Evolutionary conservation across 148 eudicot species (phyloP).

Genomic region (Camellia lanceoleosa): DNA sequence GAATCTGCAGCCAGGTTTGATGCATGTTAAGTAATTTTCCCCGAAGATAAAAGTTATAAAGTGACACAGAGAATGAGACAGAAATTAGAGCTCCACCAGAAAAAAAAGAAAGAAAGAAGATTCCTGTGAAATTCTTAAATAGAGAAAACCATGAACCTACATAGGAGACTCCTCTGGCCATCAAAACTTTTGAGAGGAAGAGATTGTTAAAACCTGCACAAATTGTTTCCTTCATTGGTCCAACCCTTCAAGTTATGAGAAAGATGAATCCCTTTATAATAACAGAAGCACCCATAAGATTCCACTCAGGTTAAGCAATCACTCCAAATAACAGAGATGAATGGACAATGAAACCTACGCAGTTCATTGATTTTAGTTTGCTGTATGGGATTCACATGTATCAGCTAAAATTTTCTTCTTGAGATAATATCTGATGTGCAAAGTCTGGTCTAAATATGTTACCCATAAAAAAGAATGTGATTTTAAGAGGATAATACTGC

Average conservation of each 20-base stretch:
- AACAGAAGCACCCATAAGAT: not conserved
- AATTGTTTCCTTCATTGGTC: not conserved
- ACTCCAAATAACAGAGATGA: not conserved
- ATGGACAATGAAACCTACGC: not conserved
- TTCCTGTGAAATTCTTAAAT: too few relatives aligned
- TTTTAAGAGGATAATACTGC: not conserved
- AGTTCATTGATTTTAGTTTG: not conserved
- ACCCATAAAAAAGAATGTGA: not conserved
- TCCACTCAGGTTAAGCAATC: not conserved
- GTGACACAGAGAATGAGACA: not conserved
- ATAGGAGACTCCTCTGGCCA: not conserved
- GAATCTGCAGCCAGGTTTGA: not conserved
- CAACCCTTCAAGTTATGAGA: not conserved
- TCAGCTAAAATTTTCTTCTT: not conserved
- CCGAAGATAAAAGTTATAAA: not conserved
- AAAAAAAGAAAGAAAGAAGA: too few relatives aligned
- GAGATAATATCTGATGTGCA: not conserved
- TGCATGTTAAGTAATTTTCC: not conserved
- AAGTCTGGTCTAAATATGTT: too few relatives aligned
- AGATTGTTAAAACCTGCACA: not conserved
- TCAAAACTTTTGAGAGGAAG: not conserved
- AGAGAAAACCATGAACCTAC: too few relatives aligned
- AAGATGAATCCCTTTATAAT: not conserved
- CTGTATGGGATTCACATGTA: not conserved
- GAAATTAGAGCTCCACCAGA: not conserved